Conservation (phyloP, 257 asterid genomes). For the Solanum chmielewskii region DNA sequence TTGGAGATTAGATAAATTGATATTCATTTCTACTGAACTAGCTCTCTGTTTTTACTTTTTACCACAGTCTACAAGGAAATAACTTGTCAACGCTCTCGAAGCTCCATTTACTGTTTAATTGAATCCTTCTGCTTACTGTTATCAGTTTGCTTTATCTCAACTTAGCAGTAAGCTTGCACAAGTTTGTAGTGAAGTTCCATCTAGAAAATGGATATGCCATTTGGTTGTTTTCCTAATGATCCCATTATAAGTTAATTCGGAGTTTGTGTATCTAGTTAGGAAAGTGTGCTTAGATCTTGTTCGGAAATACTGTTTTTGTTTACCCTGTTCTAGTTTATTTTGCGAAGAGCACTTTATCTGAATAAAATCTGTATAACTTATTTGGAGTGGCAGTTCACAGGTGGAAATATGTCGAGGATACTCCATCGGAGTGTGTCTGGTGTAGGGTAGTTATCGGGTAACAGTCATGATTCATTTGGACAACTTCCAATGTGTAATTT, state of each 20-base stretch:
- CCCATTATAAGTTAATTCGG: background rate
- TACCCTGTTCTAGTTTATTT: background rate
- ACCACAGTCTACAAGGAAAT: constrained; percentile 1
- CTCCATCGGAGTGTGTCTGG: constrained; percentile 66
- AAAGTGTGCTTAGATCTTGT: constrained; percentile 9
- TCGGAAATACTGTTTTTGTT: background rate
- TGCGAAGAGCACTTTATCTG: background rate
- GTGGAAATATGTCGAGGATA: constrained; percentile 65
- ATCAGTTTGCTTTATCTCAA: background rate
- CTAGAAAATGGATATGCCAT: background rate
- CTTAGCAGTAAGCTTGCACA: background rate
- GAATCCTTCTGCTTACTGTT: background rate
- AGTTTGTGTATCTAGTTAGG: constrained; percentile 7
- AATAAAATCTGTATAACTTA: background rate
- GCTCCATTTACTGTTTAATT: background rate
- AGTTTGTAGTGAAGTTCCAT: background rate
- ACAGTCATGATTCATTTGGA: constrained; percentile 47
- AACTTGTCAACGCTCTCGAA: constrained; percentile 1
- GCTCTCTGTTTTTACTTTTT: background rate
- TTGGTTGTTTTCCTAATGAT: background rate
- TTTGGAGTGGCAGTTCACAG: constrained; percentile 29
- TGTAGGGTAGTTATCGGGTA: constrained; percentile 42
- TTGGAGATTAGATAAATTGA: background rate
- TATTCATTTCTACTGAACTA: background rate
- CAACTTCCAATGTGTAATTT: constrained; percentile 70